Base-by-base conservation (phyloP, 2,329 filamentous ascomycete species). In the Penicillium glabrum region DNA sequence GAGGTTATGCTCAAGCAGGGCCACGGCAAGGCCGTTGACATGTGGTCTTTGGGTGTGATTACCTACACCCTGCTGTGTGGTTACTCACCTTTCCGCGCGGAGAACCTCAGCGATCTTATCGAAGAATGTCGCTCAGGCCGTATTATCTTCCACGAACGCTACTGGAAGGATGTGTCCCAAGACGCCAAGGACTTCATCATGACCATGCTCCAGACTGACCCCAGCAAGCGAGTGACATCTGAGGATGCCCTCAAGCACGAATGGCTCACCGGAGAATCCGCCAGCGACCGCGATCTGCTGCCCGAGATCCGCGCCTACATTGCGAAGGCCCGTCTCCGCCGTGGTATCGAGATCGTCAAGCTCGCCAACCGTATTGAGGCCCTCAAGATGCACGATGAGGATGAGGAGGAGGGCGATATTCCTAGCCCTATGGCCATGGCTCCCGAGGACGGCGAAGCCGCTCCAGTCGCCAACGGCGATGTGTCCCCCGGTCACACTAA, bases 41-140 rank as follows among this genome's bases (percentile, higher is more conserved):
- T 99, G 91, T 99, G 95, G 95, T 98, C 95, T 3, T 84, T 99
- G 77, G 95, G 95, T 61, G 95, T 99, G 69, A 99, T 99, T 70
- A 98, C 95, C 43, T 99, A 99, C 78, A 99, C 95, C 16, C 83
- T 99, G 27, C 89, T 99, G 51, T 99, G 96, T 73, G 95, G 95
- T 66, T 99, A 99, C 80, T 97, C 93, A 45, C 95, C 95, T 21
- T 99, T 99, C 85, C 88, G 95, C 65, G 95, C 92, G 60, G 95
- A 99, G 80, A 96, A 90, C 69, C 82, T 99, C 48, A 85, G 89
- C 63, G 95, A 98, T 69, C 82, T 99, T 63, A 96, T 99, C 64
- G 91, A 97, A 61, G 95, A 99, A 78, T 98, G 93, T 79, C 91
- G 86, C 68, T 87, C 85, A 60, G 89, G 87, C 41, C 85, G 87